These are phyloP conservation scores for Talaromyces sp. DNA, from an alignment of 2,329 filamentous ascomycete species.

Conservation along the genomic window DNA sequence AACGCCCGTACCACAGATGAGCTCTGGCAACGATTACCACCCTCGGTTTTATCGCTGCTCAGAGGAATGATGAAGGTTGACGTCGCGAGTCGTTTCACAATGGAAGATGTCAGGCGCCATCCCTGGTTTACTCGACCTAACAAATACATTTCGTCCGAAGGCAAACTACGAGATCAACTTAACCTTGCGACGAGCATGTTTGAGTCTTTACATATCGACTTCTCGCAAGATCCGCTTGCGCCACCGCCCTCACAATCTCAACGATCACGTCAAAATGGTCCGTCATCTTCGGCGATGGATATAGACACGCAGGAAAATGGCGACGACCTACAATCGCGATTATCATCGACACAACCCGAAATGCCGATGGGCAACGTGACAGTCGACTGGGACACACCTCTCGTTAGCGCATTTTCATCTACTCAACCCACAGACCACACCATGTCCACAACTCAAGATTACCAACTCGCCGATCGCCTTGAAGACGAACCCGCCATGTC, in stretches of 20 bases:
- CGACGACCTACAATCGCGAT: constrained; percentile 43
- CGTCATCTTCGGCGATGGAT: constrained; percentile 63
- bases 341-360: constrained; percentile 85
- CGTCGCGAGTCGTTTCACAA: constrained; percentile 70
- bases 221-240: constrained; percentile 63
- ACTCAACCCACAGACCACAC: constrained; percentile 46
- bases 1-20: constrained; percentile 80
- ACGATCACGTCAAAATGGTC: constrained; percentile 32
- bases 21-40: constrained; percentile 76
- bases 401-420: constrained; percentile 43
- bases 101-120: constrained; percentile 81
- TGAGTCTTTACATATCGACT: constrained; percentile 83
- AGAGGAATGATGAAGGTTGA: constrained; percentile 91
- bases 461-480: constrained; percentile 59
- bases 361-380: constrained; percentile 68
- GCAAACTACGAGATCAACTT: constrained; percentile 73
- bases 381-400: constrained; percentile 86
- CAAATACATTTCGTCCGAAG: constrained; percentile 68
- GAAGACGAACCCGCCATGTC: constrained; percentile 78
- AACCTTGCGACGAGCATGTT: constrained; percentile 93
- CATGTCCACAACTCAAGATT: constrained; percentile 31
- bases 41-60: constrained; percentile 72
- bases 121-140: constrained; percentile 92
- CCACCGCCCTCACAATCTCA: constrained; percentile 39
- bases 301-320: constrained; percentile 30